Base-by-base conservation (phyloP, 2,329 filamentous ascomycete species). In the Massarina eburnea region DNA sequence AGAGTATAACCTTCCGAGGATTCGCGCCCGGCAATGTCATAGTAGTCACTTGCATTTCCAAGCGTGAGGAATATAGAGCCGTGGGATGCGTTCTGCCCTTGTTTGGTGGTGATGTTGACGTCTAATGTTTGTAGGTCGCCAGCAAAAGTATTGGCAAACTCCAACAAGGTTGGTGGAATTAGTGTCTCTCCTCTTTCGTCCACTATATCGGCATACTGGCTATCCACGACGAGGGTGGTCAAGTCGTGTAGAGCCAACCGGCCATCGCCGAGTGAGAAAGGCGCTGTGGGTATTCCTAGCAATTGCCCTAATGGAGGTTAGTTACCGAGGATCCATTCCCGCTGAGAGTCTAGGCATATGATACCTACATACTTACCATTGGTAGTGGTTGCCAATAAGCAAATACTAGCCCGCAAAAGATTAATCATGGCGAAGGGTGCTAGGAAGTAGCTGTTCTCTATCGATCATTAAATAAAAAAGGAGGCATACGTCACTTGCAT, bases 171-270 rank as follows among this genome's bases (percentile, higher is more conserved):
- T 0, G 76, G 76, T 0, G 76, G 76, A 19, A 78, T 77, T 3
- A 78, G 59, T 0, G 74, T 78, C 22, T 82, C 78, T 0, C 79
- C 79, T 8, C 63, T 43, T 1, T 67, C 60, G 52, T 83, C 74
- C 4, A 71, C 69, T 1, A 61, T 47, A 5, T 73, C 52, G 1
- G 72, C 67, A 57, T 71, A 77, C 3, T 58, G 55, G 2, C 55
- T 45, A 48, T 81, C 74, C 8, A 82, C 73, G 10, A 78, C 54
- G 38, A 82, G 71, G 3, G 22, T 35, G 6, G 29, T 43, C 20
- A 58, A 37, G 18, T 34, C 43, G 33, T 35, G 35, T 36, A 59
- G 29, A 1, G 27, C 17, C 10, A 57, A n/a, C 4, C 32, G 27
- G 4, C 54, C 49, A 41, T 46, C 36, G 5, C 19, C 21, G 8